A percentile compares a stretch with the other conserved stretches of the same genome.
These are phyloP conservation scores for Apiotrichum gamsii DNA, from an alignment of 1,284 basidiomycete genomes.

Conservation along the genomic window DNA sequence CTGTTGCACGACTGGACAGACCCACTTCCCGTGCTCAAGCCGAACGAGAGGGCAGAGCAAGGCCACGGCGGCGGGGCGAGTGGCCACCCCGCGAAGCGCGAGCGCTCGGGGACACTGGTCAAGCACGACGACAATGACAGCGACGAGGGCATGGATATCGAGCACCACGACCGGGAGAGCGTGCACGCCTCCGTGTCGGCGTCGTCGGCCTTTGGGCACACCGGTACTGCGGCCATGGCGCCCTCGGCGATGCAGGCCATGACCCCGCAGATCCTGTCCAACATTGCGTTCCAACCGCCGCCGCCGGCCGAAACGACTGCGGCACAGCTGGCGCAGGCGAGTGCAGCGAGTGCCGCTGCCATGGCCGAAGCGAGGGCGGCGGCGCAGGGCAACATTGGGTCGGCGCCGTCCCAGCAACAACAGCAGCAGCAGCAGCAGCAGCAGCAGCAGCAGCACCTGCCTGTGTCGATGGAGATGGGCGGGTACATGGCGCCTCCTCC, in stretches of 20 bases:
- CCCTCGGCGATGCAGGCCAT: neutral
- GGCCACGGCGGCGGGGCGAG: slow-evolving; percentile 1
- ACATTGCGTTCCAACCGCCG: no score
- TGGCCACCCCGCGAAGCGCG: neutral
- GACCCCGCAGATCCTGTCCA: neutral
- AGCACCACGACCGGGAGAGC: neutral
- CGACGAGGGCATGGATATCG: slow-evolving; percentile 1
- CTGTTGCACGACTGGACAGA: slow-evolving; percentile 14
- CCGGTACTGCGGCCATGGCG: neutral
- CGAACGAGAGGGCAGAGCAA: slow-evolving; percentile 14
- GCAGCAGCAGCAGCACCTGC: neutral
- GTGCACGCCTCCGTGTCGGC: no score
- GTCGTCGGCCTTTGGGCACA: no score
- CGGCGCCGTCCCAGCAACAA: neutral
- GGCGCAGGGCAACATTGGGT: neutral
- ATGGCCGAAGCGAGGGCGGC: no score
- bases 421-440: neutral
- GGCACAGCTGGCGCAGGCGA: no score
- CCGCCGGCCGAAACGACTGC: neutral
- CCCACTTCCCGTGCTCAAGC: slow-evolving; percentile 8
- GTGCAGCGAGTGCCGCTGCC: no score
- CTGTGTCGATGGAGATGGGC: neutral
- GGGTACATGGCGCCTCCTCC: neutral
- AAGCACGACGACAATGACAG: neutral
- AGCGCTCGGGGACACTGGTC: neutral